Evolutionary conservation across 2,329 filamentous ascomycete species (phyloP), one percentile per base, ranked within the genome.

Genomic region (Rutstroemia sp.): DNA sequence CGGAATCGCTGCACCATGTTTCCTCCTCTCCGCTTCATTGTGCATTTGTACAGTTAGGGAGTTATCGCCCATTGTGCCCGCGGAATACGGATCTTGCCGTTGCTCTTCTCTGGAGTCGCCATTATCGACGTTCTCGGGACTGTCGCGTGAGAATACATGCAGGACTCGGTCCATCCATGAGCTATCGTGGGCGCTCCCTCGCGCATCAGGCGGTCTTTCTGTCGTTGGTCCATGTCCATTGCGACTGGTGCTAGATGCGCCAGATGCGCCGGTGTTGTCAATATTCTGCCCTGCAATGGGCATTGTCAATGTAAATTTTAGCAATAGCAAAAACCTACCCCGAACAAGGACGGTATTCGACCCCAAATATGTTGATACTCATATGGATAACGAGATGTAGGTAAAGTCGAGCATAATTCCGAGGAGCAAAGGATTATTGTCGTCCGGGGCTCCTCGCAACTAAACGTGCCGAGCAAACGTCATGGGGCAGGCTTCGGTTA

Each of bases 1-100:
- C 65, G 63, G 70, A 60, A 57, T 67, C 63, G 51, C 68, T 62
- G 52, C 58, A 56, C 64, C 62, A 54, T 69, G 65, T 47, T 62
- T 66, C 41, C 67, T 65, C 45, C 54, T 58, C 27, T 68, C 63
- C 16, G 59, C 57, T 47, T 59, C 58, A 51, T 64, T 62, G 21
- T 66, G 59, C 59, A 64, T 58, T 54, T 67, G 65, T 47, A 59
- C 52, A 5, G 60, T 62, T 37, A 65, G 56, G 38, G 64, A 62
- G 48, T 61, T 53, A n/a, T 61, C 60, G 27, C 48, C 63, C 41
- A 58, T 49, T 4, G 47, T 34, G 9, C 39, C 27, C 5, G 38
- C 47, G 23, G 47, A 50, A 21, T 51, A 50, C 8, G 47, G 47
- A 45, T 37, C 27, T 19, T 51, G 53, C 19, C 16, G 27, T 41